Evolutionary conservation across 176 grass and related monocot species (phyloP), one percentile per base, ranked within the genome.

Genomic region (Aegilops umbellulata): DNA sequence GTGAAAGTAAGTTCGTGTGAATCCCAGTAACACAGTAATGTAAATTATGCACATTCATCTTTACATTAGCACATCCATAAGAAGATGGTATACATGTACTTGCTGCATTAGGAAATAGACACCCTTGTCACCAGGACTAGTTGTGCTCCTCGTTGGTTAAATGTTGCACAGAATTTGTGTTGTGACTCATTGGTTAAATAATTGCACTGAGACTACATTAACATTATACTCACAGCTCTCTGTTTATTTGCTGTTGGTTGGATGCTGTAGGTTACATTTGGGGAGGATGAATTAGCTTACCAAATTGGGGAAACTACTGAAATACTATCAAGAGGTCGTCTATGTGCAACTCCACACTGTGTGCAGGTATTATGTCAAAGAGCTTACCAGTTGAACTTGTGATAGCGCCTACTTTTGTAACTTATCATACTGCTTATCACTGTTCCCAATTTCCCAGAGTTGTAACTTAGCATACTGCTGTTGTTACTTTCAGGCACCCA

Each of bases 281-380:
- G 76, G 66, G 96, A 90, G 93, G 51, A 95, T 78, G 92, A 98
- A 88, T 81, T 98, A 76, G 96, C 93, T 78, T 98, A 94, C 75
- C 96, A 98, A 92, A 94, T 98, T 82, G 96, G 96, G 16, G 96
- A 98, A 92, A 98, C 96, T 69, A 94, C 91, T 82, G 96, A 98
- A 92, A 94, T 94, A 87, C 63, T 98, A 70, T 93, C 92, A 78
- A 83, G 87, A 86, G 92, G 93, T 66, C 80, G 65, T 84, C 84
- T 98, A 69, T 94, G 90, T 92, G 93, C 96, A 66, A 98, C 96
- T 29, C 96, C 96, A 72, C 93, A 98, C 87, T 94, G 96, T 92
- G 96, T 98, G 55, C 92, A 98, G 93, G 96, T 98, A 89, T 83
- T 92, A 62, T 47, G 1, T 32, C 9, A 29, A 58, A 44, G 15